Conservation (phyloP, 2,329 filamentous ascomycete genomes). For the Aureobasidium subglaciale region DNA sequence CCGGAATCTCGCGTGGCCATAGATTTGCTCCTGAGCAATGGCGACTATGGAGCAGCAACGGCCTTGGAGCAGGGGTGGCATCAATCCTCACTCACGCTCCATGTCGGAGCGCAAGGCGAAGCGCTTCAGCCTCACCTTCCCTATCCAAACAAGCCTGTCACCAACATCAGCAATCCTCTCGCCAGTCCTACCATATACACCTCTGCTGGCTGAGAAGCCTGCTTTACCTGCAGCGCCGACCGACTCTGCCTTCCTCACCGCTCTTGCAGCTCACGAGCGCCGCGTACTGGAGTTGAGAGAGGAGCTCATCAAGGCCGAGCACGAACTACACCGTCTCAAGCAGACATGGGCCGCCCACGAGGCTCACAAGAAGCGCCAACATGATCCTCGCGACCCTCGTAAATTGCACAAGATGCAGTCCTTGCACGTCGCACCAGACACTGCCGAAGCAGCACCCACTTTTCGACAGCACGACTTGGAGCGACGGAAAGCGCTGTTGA, state of each 20-base stretch:
- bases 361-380: conserved; percentile 61
- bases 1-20: neutral
- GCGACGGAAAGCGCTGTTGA: conserved; percentile 61
- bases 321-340: conserved; percentile 69
- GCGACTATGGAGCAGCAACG: neutral
- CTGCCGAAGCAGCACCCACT: neutral
- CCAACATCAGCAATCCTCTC: conserved; percentile 29
- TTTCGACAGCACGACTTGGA: conserved; percentile 55
- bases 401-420: conserved; percentile 54
- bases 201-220: conserved; percentile 27
- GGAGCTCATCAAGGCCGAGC: conserved; percentile 77
- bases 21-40: conserved; percentile 10
- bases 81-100: conserved; percentile 1
- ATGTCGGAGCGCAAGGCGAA: conserved; percentile 25
- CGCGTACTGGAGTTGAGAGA: conserved; percentile 85
- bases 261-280: conserved; percentile 86
- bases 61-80: neutral
- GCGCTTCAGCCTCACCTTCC: conserved; percentile 43
- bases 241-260: conserved; percentile 62
- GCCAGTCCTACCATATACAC: conserved; percentile 21
- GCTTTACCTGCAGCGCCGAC: conserved; percentile 42
- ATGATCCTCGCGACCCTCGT: conserved; percentile 57
- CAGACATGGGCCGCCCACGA: conserved; percentile 76
- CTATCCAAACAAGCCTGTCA: conserved; percentile 34
- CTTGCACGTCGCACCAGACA: conserved; percentile 34